Conservation (phyloP, 805 yeast species). For the Wickerhamiella vanderwaltii region DNA sequence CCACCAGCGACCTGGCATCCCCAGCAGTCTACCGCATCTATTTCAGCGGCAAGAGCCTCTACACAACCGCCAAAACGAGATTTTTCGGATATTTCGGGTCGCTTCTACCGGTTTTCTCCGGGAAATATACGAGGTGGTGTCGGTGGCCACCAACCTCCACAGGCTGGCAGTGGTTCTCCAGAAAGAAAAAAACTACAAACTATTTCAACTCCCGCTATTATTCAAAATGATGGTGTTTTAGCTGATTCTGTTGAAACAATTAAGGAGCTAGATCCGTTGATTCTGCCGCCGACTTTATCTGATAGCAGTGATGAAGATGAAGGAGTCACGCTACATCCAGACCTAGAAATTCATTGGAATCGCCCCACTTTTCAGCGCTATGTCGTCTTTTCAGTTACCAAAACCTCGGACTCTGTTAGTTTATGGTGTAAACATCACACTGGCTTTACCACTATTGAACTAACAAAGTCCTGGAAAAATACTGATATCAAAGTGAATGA, state of each 20-base stretch:
- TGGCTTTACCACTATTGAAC: slow-evolving; percentile 12
- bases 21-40: neutral
- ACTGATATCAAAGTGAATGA: slow-evolving; percentile 22
- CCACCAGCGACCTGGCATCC: slow-evolving; percentile 12
- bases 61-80: slow-evolving; percentile 7
- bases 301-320: slow-evolving; percentile 2
- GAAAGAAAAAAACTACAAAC: neutral
- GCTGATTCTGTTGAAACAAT: neutral
- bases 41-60: neutral
- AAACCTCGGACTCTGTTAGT: slow-evolving; percentile 1
- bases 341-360: neutral
- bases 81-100: neutral
- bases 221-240: neutral
- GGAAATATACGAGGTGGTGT: neutral
- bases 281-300: neutral
- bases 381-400: neutral
- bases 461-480: slow-evolving; percentile 25
- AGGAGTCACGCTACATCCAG: neutral
- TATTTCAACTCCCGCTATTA: neutral
- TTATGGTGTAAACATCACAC: slow-evolving; percentile 8
- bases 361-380: slow-evolving; percentile 7
- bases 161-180: neutral
- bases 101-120: slow-evolving; percentile 8
- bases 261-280: neutral
- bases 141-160: neutral